Conservation (phyloP, 805 yeast genomes). For the Saturnispora halmiae region DNA sequence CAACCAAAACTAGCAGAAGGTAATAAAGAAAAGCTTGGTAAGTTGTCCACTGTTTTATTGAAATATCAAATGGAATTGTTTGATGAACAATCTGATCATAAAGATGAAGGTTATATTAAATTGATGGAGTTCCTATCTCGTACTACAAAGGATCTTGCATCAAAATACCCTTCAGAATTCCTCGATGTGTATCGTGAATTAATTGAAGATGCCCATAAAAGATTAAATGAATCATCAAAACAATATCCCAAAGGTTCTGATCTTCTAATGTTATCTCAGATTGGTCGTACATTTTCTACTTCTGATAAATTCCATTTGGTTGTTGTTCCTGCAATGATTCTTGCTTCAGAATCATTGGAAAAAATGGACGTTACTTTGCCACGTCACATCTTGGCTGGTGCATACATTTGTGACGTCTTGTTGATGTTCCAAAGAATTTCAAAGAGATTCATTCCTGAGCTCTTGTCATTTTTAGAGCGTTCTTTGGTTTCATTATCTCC, state of each 20-base stretch:
- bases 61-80: conserved; percentile 50
- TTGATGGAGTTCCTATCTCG: conserved; percentile 33
- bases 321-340: conserved; percentile 71
- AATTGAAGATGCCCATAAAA: conserved; percentile 44
- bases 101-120: conserved; percentile 22
- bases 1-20: conserved; percentile 77
- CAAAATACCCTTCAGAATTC: conserved; percentile 53
- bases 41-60: conserved; percentile 53
- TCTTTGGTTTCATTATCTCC: conserved; percentile 39
- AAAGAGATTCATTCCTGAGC: conserved; percentile 78
- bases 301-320: conserved; percentile 93
- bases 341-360: conserved; percentile 63
- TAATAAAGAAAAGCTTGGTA: conserved; percentile 64
- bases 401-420: conserved; percentile 56
- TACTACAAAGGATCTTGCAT: conserved; percentile 49
- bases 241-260: conserved; percentile 41
- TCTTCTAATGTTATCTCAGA: conserved; percentile 54
- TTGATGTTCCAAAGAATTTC: conserved; percentile 70
- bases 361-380: conserved; percentile 26
- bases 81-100: conserved; percentile 24
- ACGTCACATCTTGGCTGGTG: conserved; percentile 42
- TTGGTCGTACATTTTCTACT: conserved; percentile 80
- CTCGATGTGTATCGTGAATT: conserved; percentile 54
- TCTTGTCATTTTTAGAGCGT: conserved; percentile 47
- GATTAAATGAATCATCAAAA: conserved; percentile 29